These are phyloP conservation scores for Neonectria hederae DNA, from an alignment of 2,329 filamentous ascomycete genomes.

Conservation along the genomic window DNA sequence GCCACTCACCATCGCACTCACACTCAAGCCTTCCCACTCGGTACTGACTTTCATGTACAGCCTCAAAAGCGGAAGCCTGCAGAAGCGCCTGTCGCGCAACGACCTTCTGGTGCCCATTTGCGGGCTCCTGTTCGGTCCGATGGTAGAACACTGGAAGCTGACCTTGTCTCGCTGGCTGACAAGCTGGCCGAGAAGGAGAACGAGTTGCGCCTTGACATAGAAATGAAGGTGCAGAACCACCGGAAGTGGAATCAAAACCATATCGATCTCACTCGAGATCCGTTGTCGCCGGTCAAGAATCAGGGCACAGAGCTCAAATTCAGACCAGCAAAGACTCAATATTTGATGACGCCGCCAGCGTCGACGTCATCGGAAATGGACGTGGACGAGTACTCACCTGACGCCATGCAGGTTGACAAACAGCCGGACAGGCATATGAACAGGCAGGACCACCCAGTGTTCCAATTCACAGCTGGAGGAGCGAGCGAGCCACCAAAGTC, in stretches of 20 bases:
- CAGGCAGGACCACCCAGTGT: slow-evolving; percentile 48
- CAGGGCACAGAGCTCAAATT: slow-evolving; percentile 70
- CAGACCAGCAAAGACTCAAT: slow-evolving; percentile 76
- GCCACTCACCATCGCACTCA: slow-evolving; percentile 43
- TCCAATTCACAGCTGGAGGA: slow-evolving; percentile 58
- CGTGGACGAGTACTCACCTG: slow-evolving; percentile 58
- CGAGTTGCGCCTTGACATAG: slow-evolving; percentile 82
- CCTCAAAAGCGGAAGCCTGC: slow-evolving; percentile 76
- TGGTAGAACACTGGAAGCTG: slow-evolving; percentile 77
- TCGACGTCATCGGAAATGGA: slow-evolving; percentile 67
- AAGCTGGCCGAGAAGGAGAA: slow-evolving; percentile 83
- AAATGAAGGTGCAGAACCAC: slow-evolving; percentile 87
- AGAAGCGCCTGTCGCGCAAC: slow-evolving; percentile 69
- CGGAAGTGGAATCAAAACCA: slow-evolving; percentile 91
- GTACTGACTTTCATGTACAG: slow-evolving; percentile 55
- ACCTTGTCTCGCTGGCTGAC: slow-evolving; percentile 80
- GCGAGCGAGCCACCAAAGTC: slow-evolving; percentile 51
- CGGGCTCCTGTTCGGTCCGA: slow-evolving; percentile 77
- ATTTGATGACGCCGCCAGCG: slow-evolving; percentile 72
- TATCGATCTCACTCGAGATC: slow-evolving; percentile 86
- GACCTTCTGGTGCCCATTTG: slow-evolving; percentile 69
- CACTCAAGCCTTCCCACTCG: slow-evolving; percentile 37
- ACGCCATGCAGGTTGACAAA: slow-evolving; percentile 54
- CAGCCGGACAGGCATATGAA: slow-evolving; percentile 48
- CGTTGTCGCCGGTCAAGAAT: slow-evolving; percentile 81